Evolutionary conservation across 495 filamentous ascomycete species (phyloP), one percentile per base, ranked within the genome.

Genomic region (Neurospora tetrasperma): DNA sequence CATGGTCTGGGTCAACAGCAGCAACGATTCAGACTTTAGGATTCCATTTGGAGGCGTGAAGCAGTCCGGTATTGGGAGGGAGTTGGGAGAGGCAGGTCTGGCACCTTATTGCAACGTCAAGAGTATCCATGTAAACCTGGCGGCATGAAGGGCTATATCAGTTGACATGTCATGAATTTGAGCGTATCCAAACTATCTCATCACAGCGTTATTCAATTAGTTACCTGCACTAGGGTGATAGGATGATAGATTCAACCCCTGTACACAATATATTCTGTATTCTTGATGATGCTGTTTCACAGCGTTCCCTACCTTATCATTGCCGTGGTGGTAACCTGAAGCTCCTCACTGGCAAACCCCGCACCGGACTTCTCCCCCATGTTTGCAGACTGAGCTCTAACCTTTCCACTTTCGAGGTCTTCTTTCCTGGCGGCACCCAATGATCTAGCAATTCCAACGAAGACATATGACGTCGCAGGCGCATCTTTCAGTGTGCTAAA

Each of bases 1-100:
- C 66, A 97, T 97, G 94, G 94, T 98, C 44, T 98, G 95, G 94
- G 91, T 98, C 81, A 98, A 98, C 83, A 92, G 89, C 79, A 92
- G 90, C 81, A 91, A 94, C 71, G 90, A 93, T 78, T 89, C 86
- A 31, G 89, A 93, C 77, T 89, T 88, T 78, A 82, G 93, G 42
- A 88, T 97, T 46, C 94, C 93, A 5, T 97, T 97, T 80, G 95
- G 95, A 41, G 95, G 95, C 31, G 93, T 97, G 73, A 98, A 98
- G 87, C 93, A 97, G 86, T 94, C 91, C 76, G 95, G 95, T 54
- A 95, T 98, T 78, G 95, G 95, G 8, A 85, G 94, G 44, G 94
- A 96, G 85, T 82, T 96, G 42, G 94, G 94, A 69, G 94, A 96
- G 85, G 92, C 92, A 27, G 94, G 92, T 9, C 81, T 97, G 73